Evolutionary conservation across 345 rosid species (phyloP).

Genomic region (Hirschfeldia incana): DNA sequence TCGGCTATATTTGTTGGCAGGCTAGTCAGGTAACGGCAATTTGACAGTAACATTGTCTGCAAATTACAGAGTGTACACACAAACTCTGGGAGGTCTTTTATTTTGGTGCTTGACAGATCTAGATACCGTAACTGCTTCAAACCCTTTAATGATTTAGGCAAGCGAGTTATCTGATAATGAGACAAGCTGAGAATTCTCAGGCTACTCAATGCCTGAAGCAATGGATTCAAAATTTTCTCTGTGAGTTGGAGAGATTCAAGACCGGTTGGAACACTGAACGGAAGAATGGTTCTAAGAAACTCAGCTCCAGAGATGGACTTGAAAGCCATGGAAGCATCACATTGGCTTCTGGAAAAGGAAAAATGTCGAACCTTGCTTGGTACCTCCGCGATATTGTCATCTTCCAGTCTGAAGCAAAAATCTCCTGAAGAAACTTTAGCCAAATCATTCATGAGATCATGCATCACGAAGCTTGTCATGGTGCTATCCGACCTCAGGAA

Average conservation of each 20-base stretch:
- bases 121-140: slow-evolving; percentile 40
- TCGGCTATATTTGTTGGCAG: slow-evolving; percentile 43
- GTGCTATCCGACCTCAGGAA: slow-evolving; percentile 28
- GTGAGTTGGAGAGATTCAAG: slow-evolving; percentile 40
- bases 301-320: slow-evolving; percentile 32
- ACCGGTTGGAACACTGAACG: slow-evolving; percentile 32
- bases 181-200: slow-evolving; percentile 40
- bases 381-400: slow-evolving; percentile 19
- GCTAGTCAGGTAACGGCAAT: slow-evolving; percentile 27
- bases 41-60: slow-evolving; percentile 39
- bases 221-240: slow-evolving; percentile 25
- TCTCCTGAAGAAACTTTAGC: slow-evolving; percentile 43
- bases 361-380: slow-evolving; percentile 39
- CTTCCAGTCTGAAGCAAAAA: slow-evolving; percentile 43
- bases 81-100: slow-evolving; percentile 38
- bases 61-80: slow-evolving; percentile 38
- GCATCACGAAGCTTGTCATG: slow-evolving; percentile 40
- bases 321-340: slow-evolving; percentile 35
- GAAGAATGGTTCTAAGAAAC: slow-evolving; percentile 38
- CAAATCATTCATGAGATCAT: slow-evolving; percentile 48
- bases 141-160: slow-evolving; percentile 38
- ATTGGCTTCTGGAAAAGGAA: slow-evolving; percentile 43
- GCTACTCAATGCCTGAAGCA: slow-evolving; percentile 25
- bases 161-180: slow-evolving; percentile 31
- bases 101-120: slow-evolving; percentile 39